Percentiles rank a stretch among this genome's conserved stretches.
Evolutionary conservation across 345 rosid species (phyloP).

Genomic region (Linum usitatissimum): DNA sequence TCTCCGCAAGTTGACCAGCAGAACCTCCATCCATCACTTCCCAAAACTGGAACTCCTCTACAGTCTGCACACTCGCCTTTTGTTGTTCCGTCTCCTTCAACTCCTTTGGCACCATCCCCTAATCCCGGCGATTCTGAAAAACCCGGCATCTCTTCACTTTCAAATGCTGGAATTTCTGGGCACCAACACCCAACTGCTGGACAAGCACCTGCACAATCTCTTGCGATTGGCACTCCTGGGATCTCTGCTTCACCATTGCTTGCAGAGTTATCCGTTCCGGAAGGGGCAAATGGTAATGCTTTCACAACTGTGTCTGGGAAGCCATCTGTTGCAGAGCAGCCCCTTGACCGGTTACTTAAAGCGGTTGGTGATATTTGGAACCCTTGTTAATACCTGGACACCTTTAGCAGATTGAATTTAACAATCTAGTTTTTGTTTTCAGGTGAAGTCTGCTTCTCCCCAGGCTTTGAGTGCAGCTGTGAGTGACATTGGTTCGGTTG

Average conservation of each 20-base stretch:
- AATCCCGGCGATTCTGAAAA: slow-evolving; percentile 82
- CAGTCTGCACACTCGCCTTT: slow-evolving; percentile 78
- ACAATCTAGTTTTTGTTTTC: slow-evolving; percentile 13
- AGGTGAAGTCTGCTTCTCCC: slow-evolving; percentile 76
- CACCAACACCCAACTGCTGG: slow-evolving; percentile 47
- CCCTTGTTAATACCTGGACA: neutral
- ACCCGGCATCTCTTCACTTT: slow-evolving; percentile 52
- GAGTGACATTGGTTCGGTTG: slow-evolving; percentile 82
- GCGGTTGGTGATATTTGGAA: slow-evolving; percentile 40
- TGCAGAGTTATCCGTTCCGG: slow-evolving; percentile 68
- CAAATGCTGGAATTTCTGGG: slow-evolving; percentile 51
- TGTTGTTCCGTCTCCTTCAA: slow-evolving; percentile 75
- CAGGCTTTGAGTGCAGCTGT: slow-evolving; percentile 60
- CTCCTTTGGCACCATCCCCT: slow-evolving; percentile 86
- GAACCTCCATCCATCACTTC: slow-evolving; percentile 40
- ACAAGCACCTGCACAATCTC: slow-evolving; percentile 56
- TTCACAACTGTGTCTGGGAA: slow-evolving; percentile 43
- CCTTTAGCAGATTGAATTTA: neutral
- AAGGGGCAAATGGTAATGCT: slow-evolving; percentile 46
- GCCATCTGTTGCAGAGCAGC: slow-evolving; percentile 54
- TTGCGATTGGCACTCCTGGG: slow-evolving; percentile 95
- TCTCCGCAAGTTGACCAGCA: slow-evolving; percentile 94
- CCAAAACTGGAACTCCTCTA: slow-evolving; percentile 66
- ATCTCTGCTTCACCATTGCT: slow-evolving; percentile 93
- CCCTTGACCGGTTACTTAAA: slow-evolving; percentile 78